Percentiles rank a stretch among this genome's conserved stretches.
phyloP scores from a whole-genome alignment of 176 grass and related monocot species.

The Puccinellia tenuiflora region DNA sequence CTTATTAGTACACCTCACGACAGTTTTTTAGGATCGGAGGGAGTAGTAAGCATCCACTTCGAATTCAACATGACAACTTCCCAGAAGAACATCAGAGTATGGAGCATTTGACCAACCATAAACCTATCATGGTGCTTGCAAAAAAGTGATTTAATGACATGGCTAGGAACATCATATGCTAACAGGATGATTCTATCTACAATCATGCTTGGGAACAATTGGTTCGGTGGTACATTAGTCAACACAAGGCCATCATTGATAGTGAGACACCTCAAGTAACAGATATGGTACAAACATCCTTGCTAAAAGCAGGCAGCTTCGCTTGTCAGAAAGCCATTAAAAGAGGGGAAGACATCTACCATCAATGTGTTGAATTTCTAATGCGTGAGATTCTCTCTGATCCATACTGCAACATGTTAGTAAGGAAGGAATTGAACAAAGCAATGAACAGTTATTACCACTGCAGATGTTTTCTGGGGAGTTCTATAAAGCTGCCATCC shows the following conservation, averaged over 20 bases:
- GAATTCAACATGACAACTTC: neutral
- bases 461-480: conserved; percentile 89
- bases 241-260: neutral
- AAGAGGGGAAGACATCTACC: neutral
- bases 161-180: conserved; percentile 6
- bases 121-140: neutral
- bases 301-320: conserved; percentile 4
- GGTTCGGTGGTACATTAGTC: neutral
- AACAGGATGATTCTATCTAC: neutral
- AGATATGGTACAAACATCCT: neutral
- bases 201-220: neutral
- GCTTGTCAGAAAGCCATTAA: neutral
- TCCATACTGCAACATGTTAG: neutral
- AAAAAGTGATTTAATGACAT: neutral
- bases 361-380: neutral
- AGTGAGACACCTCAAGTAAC: neutral
- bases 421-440: conserved; percentile 6
- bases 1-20: too few relatives aligned
- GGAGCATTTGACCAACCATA: neutral
- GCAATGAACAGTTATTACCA: conserved; percentile 52
- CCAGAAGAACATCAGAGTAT: neutral
- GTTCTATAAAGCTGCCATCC: conserved; percentile 99
- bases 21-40: too few relatives aligned
- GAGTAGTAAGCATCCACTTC: neutral
- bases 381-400: neutral